These are phyloP conservation scores for Sesbania bispinosa DNA, from an alignment of 306 rosid species.

Conservation along the genomic window DNA sequence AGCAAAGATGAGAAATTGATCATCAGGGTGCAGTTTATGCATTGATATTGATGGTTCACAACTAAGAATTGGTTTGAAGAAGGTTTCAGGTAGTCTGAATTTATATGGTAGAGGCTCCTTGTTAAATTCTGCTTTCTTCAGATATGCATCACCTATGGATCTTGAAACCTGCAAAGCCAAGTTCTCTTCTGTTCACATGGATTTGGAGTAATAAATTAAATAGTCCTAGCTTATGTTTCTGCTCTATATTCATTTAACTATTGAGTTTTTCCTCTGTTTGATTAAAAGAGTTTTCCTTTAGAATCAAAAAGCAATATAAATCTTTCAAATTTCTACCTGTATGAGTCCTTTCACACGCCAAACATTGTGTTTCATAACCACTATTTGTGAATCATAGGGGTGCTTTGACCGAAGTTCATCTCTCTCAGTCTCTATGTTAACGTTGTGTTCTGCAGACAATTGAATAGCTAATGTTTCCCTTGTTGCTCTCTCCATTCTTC, in stretches of 20 bases:
- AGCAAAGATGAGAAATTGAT: slow-evolving; percentile 75
- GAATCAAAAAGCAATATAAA: background rate
- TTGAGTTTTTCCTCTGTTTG: background rate
- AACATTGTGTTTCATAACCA: slow-evolving; percentile 57
- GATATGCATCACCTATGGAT: slow-evolving; percentile 85
- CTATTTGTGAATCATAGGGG: slow-evolving; percentile 69
- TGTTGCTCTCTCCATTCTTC: slow-evolving; percentile 61
- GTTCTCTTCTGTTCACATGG: slow-evolving; percentile 17
- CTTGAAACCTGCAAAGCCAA: slow-evolving; percentile 62
- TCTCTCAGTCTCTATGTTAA: slow-evolving; percentile 62
- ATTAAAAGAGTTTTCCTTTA: background rate
- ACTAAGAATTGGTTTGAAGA: slow-evolving; percentile 65
- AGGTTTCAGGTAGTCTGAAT: slow-evolving; percentile 65
- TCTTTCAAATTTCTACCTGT: slow-evolving; percentile 44
- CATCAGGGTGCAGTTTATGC: slow-evolving; percentile 55
- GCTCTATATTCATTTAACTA: background rate
- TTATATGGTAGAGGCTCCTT: slow-evolving; percentile 56
- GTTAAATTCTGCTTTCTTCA: slow-evolving; percentile 73
- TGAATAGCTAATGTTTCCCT: slow-evolving; percentile 62
- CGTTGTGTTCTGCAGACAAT: slow-evolving; percentile 79
- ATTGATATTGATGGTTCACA: slow-evolving; percentile 59
- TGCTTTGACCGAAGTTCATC: slow-evolving; percentile 54
- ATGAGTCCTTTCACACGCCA: slow-evolving; percentile 96
- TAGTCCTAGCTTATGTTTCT: background rate
- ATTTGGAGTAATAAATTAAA: background rate